These are phyloP conservation scores for Fusarium setosum DNA, from an alignment of 2,329 filamentous ascomycete genomes.

Conservation along the genomic window DNA sequence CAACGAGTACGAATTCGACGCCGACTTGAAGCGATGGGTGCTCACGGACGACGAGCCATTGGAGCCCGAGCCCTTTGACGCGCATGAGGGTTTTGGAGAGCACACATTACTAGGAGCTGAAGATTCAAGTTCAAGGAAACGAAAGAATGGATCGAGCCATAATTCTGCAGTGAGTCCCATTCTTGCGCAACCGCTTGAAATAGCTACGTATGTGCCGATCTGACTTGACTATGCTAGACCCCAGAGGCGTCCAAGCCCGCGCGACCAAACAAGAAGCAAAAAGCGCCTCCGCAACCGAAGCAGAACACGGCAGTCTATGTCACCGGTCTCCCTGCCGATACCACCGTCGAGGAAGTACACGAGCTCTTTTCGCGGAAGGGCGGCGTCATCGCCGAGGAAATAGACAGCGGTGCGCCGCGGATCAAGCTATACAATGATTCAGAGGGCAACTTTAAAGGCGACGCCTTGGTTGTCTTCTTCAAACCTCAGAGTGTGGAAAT, in stretches of 20 bases:
- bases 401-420: conserved; percentile 86
- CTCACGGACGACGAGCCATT: conserved; percentile 63
- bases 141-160: conserved; percentile 53
- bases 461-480: conserved; percentile 94
- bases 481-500: conserved; percentile 92
- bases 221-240: conserved; percentile 32
- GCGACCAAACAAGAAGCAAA: conserved; percentile 59
- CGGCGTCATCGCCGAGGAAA: conserved; percentile 93
- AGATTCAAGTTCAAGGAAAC: conserved; percentile 50
- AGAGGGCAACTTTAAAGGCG: conserved; percentile 88
- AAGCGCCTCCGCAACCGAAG: conserved; percentile 61
- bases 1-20: conserved; percentile 86
- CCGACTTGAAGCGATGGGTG: conserved; percentile 78
- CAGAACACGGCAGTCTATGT: conserved; percentile 94
- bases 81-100: conserved; percentile 49
- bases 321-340: conserved; percentile 85
- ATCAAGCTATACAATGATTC: conserved; percentile 94
- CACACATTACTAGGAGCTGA: conserved; percentile 37
- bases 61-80: conserved; percentile 54
- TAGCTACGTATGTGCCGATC: background rate
- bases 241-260: conserved; percentile 49
- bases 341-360: conserved; percentile 82
- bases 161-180: conserved; percentile 56
- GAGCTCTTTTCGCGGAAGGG: conserved; percentile 85
- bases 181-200: background rate